Base-by-base conservation (phyloP, 345 rosid genomes). In the Alliaria petiolata region DNA sequence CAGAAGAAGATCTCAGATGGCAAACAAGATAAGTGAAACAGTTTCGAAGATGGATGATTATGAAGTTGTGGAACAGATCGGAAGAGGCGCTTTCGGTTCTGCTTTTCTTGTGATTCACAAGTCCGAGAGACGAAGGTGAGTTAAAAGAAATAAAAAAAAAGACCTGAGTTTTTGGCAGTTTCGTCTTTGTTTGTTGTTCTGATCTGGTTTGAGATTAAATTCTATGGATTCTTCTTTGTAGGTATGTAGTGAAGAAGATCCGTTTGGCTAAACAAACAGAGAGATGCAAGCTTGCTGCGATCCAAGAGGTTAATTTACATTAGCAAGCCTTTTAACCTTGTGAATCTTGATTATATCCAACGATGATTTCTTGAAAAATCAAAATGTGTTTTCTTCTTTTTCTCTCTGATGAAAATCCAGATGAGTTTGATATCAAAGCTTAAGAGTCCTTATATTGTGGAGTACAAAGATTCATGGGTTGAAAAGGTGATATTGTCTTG, bases 211-310 rank as follows among this genome's bases (percentile, higher is more conserved):
- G 54, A 25, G 50, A 39, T n/a, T 46, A 42, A 25, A 50, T n/a
- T 15, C 60, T 30, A 35, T 38, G 62, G 49, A 34, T 63, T 65
- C 0, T 20, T 62, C 17, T 15, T 31, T 28, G 45, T 84, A 95
- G 99, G 91, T 95, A 95, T 80, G 96, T 91, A 62, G 70, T 95
- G 81, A 95, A 91, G 88, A 89, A 89, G 86, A 91, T 95, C 81
- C 97, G 93, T 15, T 82, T 95, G 80, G 88, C 97, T 55, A 93
- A 90, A 86, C 96, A 95, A 82, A 95, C 97, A 8, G 96, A 91
- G 67, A 91, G 88, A 87, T 91, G 91, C 84, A 88, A 91, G 75
- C 90, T 83, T 57, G 89, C 96, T 74, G 96, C 96, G 20, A 90
- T 85, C 62, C 97, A 91, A 82, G 99, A 95, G 99, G 99, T 95